Conservation (phyloP, 2,329 filamentous ascomycete genomes). For the Bipolaris gigantea region DNA sequence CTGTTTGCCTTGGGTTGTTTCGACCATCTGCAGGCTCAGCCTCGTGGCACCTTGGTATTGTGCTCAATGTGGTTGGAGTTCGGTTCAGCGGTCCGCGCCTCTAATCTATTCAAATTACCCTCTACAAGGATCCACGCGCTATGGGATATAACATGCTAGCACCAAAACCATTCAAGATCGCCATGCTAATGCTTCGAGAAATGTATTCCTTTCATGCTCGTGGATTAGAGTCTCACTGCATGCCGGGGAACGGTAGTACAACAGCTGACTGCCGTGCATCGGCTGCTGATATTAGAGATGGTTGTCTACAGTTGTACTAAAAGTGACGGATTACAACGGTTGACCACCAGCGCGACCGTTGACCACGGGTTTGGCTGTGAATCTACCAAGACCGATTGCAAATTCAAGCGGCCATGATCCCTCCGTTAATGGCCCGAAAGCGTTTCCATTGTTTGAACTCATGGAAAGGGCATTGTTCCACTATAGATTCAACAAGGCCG, state of each 20-base stretch:
- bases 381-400: background rate
- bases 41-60: background rate
- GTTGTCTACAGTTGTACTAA: background rate
- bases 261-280: slow-evolving; percentile 1
- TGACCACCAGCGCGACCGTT: background rate
- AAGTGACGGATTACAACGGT: background rate
- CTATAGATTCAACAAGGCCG: slow-evolving; percentile 1
- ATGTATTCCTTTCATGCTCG: background rate
- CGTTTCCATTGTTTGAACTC: background rate
- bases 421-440: background rate
- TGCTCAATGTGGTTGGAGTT: slow-evolving; percentile 6
- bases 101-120: slow-evolving; percentile 18
- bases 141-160: slow-evolving; percentile 4
- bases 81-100: slow-evolving; percentile 16
- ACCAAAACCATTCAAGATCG: slow-evolving; percentile 1
- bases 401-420: background rate
- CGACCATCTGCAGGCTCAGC: background rate
- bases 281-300: background rate
- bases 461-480: slow-evolving; percentile 1
- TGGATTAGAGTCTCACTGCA: slow-evolving; percentile 7
- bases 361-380: background rate
- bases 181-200: slow-evolving; percentile 1
- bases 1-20: slow-evolving; percentile 2
- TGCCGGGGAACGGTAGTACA: slow-evolving; percentile 4
- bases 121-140: slow-evolving; percentile 2